Base-by-base conservation (phyloP, 441 rosid species). In the Populus trichocarpa region DNA sequence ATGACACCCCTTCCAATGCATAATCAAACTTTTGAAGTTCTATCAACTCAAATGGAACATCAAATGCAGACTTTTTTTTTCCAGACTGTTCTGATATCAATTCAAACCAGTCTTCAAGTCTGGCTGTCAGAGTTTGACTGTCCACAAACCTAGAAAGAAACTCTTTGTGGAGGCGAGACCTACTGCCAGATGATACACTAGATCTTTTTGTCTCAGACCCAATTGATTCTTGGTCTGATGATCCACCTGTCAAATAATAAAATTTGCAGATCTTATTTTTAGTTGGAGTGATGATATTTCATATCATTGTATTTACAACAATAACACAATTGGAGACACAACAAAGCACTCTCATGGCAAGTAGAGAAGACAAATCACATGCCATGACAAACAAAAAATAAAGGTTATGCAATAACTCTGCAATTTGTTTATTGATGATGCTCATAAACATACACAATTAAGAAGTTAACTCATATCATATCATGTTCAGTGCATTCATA, bases 1-100 rank as follows among this genome's bases (percentile, higher is more conserved):
- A 94, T n/a, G 94, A 85, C 69, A 90, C 86, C 69, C 95, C 94
- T 87, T 94, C 98, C 73, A 94, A 80, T 0, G 98, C 98, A 77
- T 90, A 93, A 81, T 93, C 98, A 81, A 95, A 95, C 84, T 93
- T 89, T 71, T 93, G 98, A 40, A 95, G 89, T 78, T 95, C 98
- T 76, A 90, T 85, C 71, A 93, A 84, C 89, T 93, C 97, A 80
- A 95, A 95, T 72, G 98, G 99, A 75, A 86, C 91, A 74, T 93
- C 93, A 75, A 95, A 92, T 20, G 78, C 81, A 38, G 92, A 87
- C 46, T 76, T 84, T 67, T 83, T 79, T 13, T 67, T 69, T 23
- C 70, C 81, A 13, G 93, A 83, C 66, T 80, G 85, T 33, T 86
- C 84, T 63, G 75, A 84, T 69, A 89, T 61, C 36, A 84, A 84